Percentiles rank a stretch among this genome's conserved stretches.
These are phyloP conservation scores for Jamesozyma lodderae DNA, from an alignment of 805 yeast genomes.

Conservation along the genomic window DNA sequence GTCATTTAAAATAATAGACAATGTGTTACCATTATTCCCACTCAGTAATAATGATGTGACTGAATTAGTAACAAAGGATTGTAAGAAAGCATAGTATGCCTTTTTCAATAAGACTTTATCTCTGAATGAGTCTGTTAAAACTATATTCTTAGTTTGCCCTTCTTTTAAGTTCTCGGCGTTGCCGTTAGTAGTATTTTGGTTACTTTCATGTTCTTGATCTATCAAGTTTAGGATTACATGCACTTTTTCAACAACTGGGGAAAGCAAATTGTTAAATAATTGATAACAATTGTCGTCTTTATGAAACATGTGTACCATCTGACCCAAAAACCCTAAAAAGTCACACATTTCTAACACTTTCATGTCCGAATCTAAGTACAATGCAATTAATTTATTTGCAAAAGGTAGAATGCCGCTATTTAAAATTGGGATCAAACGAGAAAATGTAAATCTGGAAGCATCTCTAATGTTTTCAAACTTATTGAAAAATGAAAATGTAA, in stretches of 20 bases:
- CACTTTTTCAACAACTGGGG: conserved; percentile 65
- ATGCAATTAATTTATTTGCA: conserved; percentile 61
- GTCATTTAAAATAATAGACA: conserved; percentile 54
- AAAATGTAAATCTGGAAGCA: conserved; percentile 77
- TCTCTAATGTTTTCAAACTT: conserved; percentile 66
- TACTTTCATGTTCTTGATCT: conserved; percentile 23
- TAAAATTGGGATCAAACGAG: conserved; percentile 74
- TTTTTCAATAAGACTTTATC: conserved; percentile 61
- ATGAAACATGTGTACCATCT: conserved; percentile 70
- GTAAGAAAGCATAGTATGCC: conserved; percentile 59
- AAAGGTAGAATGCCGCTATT: conserved; percentile 42
- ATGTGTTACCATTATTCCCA: conserved; percentile 49
- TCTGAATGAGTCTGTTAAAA: conserved; percentile 53
- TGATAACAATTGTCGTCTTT: conserved; percentile 60
- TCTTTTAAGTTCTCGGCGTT: conserved; percentile 5
- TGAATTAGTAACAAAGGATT: conserved; percentile 66
- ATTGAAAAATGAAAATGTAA: conserved; percentile 69
- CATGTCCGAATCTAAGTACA: conserved; percentile 49
- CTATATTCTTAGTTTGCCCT: conserved; percentile 19
- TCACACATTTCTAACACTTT: conserved; percentile 63
- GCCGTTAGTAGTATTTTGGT: background rate
- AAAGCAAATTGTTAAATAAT: conserved; percentile 59
- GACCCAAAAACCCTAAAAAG: conserved; percentile 79
- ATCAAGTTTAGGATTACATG: conserved; percentile 40
- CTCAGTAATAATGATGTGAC: conserved; percentile 69